phyloP scores from a whole-genome alignment of 768 basidiomycete genomes.

The Tylopilus plumbeoviolaceoides region DNA sequence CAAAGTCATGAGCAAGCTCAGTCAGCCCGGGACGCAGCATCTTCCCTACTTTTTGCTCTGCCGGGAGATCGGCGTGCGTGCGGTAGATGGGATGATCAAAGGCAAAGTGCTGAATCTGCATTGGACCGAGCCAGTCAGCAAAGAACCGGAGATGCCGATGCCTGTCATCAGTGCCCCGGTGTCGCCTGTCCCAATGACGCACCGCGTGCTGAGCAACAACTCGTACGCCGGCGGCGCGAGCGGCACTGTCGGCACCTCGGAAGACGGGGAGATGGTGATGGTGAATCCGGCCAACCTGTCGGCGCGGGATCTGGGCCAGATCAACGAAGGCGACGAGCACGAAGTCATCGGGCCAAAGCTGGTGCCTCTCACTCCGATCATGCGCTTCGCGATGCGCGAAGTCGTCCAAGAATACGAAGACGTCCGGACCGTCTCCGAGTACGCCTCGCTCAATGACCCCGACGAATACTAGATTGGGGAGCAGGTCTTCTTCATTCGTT shows the following conservation, averaged over 20 bases:
- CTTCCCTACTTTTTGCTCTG: conserved; percentile 80
- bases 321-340: conserved; percentile 51
- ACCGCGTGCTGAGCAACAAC: conserved; percentile 26
- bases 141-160: conserved; percentile 36
- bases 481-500: conserved; percentile 2
- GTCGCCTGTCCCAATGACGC: conserved; percentile 25
- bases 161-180: conserved; percentile 25
- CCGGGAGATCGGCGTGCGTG: conserved; percentile 76
- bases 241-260: conserved; percentile 39
- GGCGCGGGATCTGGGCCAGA: conserved; percentile 40
- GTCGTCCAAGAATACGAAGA: conserved; percentile 83
- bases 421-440: conserved; percentile 69
- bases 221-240: conserved; percentile 33
- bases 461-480: conserved; percentile 53
- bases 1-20: conserved; percentile 76
- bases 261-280: conserved; percentile 49
- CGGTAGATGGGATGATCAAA: conserved; percentile 83
- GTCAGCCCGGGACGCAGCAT: conserved; percentile 56
- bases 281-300: conserved; percentile 35
- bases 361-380: conserved; percentile 74
- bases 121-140: conserved; percentile 70
- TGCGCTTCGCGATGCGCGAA: conserved; percentile 80
- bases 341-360: conserved; percentile 69
- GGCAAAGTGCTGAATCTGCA: conserved; percentile 70
- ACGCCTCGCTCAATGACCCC: conserved; percentile 67